A percentile compares a stretch with the other conserved stretches of the same genome.
Conservation (phyloP, 2,329 filamentous ascomycete genomes). For the Whalleya microplaca region DNA sequence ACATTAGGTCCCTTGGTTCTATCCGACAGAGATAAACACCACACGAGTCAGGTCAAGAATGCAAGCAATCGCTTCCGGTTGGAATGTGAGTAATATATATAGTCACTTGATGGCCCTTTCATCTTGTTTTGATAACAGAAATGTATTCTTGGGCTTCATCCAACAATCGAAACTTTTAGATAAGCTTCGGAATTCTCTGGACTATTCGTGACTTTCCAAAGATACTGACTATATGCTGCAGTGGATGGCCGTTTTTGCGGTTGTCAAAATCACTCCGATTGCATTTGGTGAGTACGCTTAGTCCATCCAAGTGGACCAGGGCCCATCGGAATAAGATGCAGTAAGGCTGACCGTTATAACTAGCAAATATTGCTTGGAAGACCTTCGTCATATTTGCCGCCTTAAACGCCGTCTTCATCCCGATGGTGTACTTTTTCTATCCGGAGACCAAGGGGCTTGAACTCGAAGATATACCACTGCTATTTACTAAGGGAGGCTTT, state of each 20-base stretch:
- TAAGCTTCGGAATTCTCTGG: neutral
- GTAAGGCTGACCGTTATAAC: neutral
- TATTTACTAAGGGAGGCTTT: slow-evolving; percentile 43
- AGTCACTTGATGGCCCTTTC: neutral
- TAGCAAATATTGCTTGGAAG: slow-evolving; percentile 36
- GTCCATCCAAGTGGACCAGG: neutral
- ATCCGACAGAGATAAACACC: slow-evolving; percentile 45
- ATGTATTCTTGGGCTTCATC: too few species aligned
- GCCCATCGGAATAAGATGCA: neutral
- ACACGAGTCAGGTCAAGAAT: slow-evolving; percentile 44
- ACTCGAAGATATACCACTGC: slow-evolving; percentile 47
- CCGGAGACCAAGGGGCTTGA: slow-evolving; percentile 48
- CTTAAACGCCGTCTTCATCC: slow-evolving; percentile 32
- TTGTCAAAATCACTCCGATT: slow-evolving; percentile 28
- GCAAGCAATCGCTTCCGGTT: slow-evolving; percentile 43
- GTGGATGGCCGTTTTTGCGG: slow-evolving; percentile 29
- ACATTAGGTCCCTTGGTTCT: slow-evolving; percentile 43
- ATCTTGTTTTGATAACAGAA: neutral
- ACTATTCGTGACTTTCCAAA: neutral
- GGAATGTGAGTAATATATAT: slow-evolving; percentile 8
- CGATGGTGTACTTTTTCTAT: slow-evolving; percentile 46
- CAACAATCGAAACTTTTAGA: too few species aligned
- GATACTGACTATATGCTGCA: neutral
- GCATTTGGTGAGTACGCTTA: slow-evolving; percentile 19
- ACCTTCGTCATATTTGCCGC: slow-evolving; percentile 36